These are phyloP conservation scores for Hypomontagnella monticulosa DNA, from an alignment of 495 filamentous ascomycete species.

Conservation along the genomic window DNA sequence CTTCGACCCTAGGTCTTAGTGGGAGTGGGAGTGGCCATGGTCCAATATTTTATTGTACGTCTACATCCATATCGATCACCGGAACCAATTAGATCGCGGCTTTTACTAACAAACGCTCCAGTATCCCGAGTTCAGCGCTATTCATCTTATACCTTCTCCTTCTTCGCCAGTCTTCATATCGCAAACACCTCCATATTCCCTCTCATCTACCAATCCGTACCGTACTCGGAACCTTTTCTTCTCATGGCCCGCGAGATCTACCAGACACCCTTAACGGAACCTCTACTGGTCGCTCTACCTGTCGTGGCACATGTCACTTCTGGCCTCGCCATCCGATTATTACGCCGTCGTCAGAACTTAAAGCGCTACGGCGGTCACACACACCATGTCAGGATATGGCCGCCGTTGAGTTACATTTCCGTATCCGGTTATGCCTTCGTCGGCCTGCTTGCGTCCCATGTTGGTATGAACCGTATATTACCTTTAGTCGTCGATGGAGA, in stretches of 20 bases:
- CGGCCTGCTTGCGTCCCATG: constrained; percentile 73
- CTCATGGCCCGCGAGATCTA: constrained; percentile 78
- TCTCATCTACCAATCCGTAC: constrained; percentile 63
- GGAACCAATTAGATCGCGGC: constrained; percentile 15
- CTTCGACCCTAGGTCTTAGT: constrained; percentile 64
- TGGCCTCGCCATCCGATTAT: constrained; percentile 77
- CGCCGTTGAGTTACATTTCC: constrained; percentile 70
- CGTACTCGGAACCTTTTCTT: constrained; percentile 69
- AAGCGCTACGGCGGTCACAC: constrained; percentile 68
- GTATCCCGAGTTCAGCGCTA: constrained; percentile 85
- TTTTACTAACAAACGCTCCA: constrained; percentile 46
- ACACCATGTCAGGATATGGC: constrained; percentile 65
- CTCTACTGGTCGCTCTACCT: constrained; percentile 68
- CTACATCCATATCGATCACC: constrained; percentile 8
- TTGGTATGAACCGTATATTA: constrained; percentile 73
- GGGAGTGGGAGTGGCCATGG: constrained; percentile 62
- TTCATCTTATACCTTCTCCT: constrained; percentile 84
- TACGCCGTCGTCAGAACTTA: constrained; percentile 72
- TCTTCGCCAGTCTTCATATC: constrained; percentile 81
- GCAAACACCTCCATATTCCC: constrained; percentile 82
- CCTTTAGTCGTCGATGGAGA: constrained; percentile 82
- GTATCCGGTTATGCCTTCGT: constrained; percentile 72
- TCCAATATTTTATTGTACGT: constrained; percentile 70
- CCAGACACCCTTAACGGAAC: constrained; percentile 76
- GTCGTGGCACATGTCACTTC: constrained; percentile 68